Evolutionary conservation across 768 basidiomycete species (phyloP), one percentile per base, ranked within the genome.

Genomic region (Tricholoma bakamatsutake): DNA sequence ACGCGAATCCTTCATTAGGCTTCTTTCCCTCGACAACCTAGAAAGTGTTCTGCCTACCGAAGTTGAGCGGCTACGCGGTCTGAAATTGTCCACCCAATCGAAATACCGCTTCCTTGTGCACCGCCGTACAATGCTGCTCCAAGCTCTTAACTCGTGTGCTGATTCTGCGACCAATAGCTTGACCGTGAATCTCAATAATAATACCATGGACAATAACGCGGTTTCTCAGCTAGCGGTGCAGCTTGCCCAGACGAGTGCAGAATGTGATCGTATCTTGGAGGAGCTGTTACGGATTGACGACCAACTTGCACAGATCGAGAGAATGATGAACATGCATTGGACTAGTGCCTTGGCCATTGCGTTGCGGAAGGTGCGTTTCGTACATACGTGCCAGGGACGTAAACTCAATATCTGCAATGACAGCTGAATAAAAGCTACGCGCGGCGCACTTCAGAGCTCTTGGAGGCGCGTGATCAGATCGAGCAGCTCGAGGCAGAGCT

Each of bases 341-440:
- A 77, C 87, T 1, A 88, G 87, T n/a, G 87, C 90, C 15, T 77
- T 92, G 10, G 82, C 84, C 0, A 80, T 93, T 59, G 89, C 87
- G 1, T 66, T 93, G 50, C 80, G 89, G 10, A 93, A 93, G 72
- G 80, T 80, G 54, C 17, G 67, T 12, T 24, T 11, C 24, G 43
- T 51, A 15, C 37, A 2, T 9, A 18, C 57, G n/a, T 42, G 53
- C 31, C 35, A 42, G 33, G 10, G 3, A 17, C 9, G 9, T 42
- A 42, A 21, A 1, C 34, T 9, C 21, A 28, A 39, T 58, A 80
- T 40, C 1, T 18, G 17, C 10, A 31, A 28, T n/a, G 34, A 5
- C 9, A 53, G 78, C 74, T 92, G 28, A 91, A 92, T 64, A 79
- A 78, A 46, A 85, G 86, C 51, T 89, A 88, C 57, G 81, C 83